Conservation (phyloP, 2,329 filamentous ascomycete genomes). For the Monosporascus sp. region DNA sequence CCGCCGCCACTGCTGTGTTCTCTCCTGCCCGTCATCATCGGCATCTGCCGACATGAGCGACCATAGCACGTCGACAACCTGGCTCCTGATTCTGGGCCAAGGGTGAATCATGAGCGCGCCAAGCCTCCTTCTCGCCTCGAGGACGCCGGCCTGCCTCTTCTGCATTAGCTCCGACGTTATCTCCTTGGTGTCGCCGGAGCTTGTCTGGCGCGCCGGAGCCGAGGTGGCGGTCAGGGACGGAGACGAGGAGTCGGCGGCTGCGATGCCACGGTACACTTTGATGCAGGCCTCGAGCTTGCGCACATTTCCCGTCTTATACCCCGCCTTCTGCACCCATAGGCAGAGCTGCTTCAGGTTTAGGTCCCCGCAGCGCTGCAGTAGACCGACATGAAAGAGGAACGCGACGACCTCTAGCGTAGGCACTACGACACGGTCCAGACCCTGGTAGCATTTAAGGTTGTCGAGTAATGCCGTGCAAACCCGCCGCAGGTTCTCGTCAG, state of each 20-base stretch:
- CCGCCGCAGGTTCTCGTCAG: conserved; percentile 32
- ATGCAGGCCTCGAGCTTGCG: conserved; percentile 76
- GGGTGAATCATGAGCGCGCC: conserved; percentile 71
- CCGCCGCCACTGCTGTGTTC: conserved; percentile 4
- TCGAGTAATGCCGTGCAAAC: conserved; percentile 46
- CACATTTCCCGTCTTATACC: conserved; percentile 78
- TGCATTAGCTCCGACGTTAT: conserved; percentile 12
- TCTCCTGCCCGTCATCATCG: conserved; percentile 20
- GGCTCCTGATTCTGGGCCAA: conserved; percentile 65
- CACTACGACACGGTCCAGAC: conserved; percentile 65
- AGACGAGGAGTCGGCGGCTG: conserved; percentile 18
- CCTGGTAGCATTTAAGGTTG: conserved; percentile 48
- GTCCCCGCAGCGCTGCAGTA: conserved; percentile 35
- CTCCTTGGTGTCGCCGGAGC: conserved; percentile 5
- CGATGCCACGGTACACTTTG: conserved; percentile 70
- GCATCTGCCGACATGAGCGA: conserved; percentile 27
- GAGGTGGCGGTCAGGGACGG: neutral
- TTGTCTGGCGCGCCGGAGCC: neutral
- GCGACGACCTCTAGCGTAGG: conserved; percentile 72
- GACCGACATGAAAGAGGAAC: conserved; percentile 65
- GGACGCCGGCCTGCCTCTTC: conserved; percentile 38
- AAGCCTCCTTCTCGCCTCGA: conserved; percentile 61
- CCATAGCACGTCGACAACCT: conserved; percentile 58
- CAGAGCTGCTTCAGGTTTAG: conserved; percentile 56
- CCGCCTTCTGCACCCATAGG: conserved; percentile 66